phyloP scores from a whole-genome alignment of 2,329 filamentous ascomycete genomes.

The Fusarium sp. region DNA sequence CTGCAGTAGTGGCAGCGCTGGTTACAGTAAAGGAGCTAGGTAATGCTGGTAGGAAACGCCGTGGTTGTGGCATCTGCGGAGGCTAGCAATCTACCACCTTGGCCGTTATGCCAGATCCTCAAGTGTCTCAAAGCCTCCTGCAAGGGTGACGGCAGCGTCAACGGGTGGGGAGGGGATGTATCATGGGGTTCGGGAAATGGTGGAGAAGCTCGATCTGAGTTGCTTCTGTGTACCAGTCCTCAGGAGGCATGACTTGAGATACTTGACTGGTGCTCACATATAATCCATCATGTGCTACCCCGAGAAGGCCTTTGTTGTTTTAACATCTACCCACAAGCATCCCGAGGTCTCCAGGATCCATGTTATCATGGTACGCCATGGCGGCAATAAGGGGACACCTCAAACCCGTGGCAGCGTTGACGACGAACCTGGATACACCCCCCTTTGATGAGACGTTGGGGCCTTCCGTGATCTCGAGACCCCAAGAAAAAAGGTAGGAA shows the following conservation, averaged over 20 bases:
- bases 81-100: conserved; percentile 31
- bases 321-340: conserved; percentile 18
- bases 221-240: conserved; percentile 18
- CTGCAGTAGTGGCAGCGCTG: conserved; percentile 33
- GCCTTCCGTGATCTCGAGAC: conserved; percentile 9
- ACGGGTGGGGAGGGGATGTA: conserved; percentile 34
- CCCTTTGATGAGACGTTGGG: conserved; percentile 20
- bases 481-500: conserved; percentile 1
- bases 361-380: conserved; percentile 23
- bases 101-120: conserved; percentile 46
- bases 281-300: conserved; percentile 31
- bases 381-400: conserved; percentile 26
- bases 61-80: conserved; percentile 31
- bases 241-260: conserved; percentile 28
- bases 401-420: conserved; percentile 2
- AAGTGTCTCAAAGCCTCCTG: conserved; percentile 42
- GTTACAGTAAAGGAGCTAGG: conserved; percentile 15
- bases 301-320: conserved; percentile 15
- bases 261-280: conserved; percentile 22
- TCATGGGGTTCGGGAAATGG: conserved; percentile 40
- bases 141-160: conserved; percentile 43
- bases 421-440: conserved; percentile 16
- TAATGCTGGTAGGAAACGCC: conserved; percentile 16
- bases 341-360: conserved; percentile 25
- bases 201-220: conserved; percentile 38